Evolutionary conservation across 108 stramenopile genomes (phyloP), one percentile per base, ranked within the genome.

Genomic region (Stephanodiscus minutulus): DNA sequence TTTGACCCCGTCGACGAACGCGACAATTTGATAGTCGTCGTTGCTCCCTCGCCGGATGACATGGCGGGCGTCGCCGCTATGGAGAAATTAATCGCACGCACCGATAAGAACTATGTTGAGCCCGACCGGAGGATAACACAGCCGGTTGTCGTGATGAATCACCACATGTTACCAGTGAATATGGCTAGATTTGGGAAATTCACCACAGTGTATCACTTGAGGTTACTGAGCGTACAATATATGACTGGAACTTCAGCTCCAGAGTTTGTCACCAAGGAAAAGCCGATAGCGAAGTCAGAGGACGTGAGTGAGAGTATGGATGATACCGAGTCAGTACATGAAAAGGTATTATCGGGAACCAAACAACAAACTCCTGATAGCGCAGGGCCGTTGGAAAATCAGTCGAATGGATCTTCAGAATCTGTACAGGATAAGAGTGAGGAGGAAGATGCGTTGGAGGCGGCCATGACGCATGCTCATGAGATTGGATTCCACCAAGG

Each of bases 31-130:
- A 85, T 96, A 17, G 90, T 96, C 7, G 73, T 96, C 39, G 76
- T 96, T 52, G 95, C 91, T 27, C 94, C 94, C 20, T 67, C 83
- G 22, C 94, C 94, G 9, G 94, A 93, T 68, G 92, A 93, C 64
- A 63, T 85, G 27, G 87, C 87, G 36, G 91, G 91, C 21, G 65
- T 90, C 20, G 39, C 66, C 22, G 87, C 85, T 12, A 89, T 95
- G 84, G 74, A 82, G 47, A 85, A 88, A 44, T 70, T 95, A 11
- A 76, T 95, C 11, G 55, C 64, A 48, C 80, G 87, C 21, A 71
- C 84, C 4, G 85, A 85, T 66, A 47, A 54, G 66, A 70, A 56
- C 18, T 62, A 82, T 53, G 48, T 65, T 3, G 65, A 76, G 24
- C 73, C 77, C 1, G 66, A 76, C 17, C 73, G 64, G 41, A 46